phyloP scores from a whole-genome alignment of 495 filamentous ascomycete genomes.

The Staphylotrichum tortipilum region DNA sequence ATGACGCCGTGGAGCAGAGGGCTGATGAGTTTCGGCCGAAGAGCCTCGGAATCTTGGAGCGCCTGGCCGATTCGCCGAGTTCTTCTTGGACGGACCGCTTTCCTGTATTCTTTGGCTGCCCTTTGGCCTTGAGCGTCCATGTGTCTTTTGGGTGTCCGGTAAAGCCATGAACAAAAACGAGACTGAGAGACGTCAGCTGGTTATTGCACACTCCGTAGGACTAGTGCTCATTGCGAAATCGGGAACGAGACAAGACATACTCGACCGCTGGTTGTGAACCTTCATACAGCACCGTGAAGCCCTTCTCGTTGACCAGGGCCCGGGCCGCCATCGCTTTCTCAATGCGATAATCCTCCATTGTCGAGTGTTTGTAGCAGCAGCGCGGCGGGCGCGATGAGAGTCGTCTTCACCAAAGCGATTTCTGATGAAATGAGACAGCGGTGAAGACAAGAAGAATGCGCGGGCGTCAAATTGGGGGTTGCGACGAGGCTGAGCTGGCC shows the following conservation, averaged over 20 bases:
- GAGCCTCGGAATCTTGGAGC: not conserved
- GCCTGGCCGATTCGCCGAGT: not conserved
- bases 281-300: constrained; percentile 7
- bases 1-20: not conserved
- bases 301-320: not conserved
- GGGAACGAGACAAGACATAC: not conserved
- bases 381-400: too few species aligned
- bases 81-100: not conserved
- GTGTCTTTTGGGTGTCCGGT: constrained; percentile 11
- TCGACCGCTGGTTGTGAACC: not conserved
- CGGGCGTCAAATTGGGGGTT: too few species aligned
- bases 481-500: too few species aligned
- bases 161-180: constrained; percentile 9
- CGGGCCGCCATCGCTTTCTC: not conserved
- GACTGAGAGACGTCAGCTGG: not conserved
- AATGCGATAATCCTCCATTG: too few species aligned
- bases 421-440: too few species aligned
- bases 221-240: not conserved
- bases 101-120: not conserved
- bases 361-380: too few species aligned
- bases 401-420: too few species aligned
- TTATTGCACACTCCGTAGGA: not conserved
- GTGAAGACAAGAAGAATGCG: too few species aligned
- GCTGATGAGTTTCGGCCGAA: not conserved
- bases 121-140: not conserved